phyloP scores from a whole-genome alignment of 1,139 yeast species.

The Geotrichum fermentans region DNA sequence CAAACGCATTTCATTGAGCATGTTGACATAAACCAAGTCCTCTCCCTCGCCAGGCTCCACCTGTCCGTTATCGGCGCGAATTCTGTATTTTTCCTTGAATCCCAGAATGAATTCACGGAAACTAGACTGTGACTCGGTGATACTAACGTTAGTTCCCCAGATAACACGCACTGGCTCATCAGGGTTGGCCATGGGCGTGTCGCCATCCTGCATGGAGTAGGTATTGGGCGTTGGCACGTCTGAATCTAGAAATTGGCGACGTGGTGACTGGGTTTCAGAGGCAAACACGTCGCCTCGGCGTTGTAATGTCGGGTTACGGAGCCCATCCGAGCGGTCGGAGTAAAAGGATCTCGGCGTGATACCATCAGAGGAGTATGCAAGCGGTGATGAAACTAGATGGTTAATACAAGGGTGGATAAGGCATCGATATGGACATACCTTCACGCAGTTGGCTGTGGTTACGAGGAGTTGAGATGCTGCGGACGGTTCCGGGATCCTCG shows the following conservation, averaged over 20 bases:
- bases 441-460: slow-evolving; percentile 22
- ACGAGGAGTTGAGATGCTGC: slow-evolving; percentile 34
- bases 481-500: slow-evolving; percentile 10
- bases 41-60: slow-evolving; percentile 58
- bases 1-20: slow-evolving; percentile 67
- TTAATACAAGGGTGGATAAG: neutral
- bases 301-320: neutral
- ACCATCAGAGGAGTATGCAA: slow-evolving; percentile 14
- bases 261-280: slow-evolving; percentile 12
- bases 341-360: slow-evolving; percentile 3
- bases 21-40: slow-evolving; percentile 66
- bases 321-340: slow-evolving; percentile 5
- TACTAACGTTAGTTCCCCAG: slow-evolving; percentile 98
- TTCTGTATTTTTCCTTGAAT: slow-evolving; percentile 75
- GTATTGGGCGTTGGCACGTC: slow-evolving; percentile 12
- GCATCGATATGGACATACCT: neutral
- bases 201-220: slow-evolving; percentile 15
- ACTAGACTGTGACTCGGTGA: slow-evolving; percentile 73
- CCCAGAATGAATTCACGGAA: slow-evolving; percentile 81
- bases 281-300: slow-evolving; percentile 16
- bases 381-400: slow-evolving; percentile 13
- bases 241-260: slow-evolving; percentile 8
- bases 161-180: slow-evolving; percentile 82
- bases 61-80: slow-evolving; percentile 49
- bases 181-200: slow-evolving; percentile 14